Evolutionary conservation across 108 stramenopile species (phyloP).

Genomic region (Aureococcus anophagefferens): DNA sequence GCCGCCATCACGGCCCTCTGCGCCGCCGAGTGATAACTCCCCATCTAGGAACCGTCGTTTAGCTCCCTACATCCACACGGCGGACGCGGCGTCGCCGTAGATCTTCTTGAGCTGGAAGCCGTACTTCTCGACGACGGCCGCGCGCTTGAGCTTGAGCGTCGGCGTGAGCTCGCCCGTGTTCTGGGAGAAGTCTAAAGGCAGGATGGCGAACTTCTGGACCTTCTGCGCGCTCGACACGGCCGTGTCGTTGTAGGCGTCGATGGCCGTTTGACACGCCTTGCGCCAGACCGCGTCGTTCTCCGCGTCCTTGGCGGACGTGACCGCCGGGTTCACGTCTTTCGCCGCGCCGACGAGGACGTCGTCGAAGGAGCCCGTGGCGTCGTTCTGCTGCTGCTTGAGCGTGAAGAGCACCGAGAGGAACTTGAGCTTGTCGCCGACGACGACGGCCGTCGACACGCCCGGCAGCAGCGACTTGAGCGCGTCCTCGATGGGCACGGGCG

Average conservation of each 20-base stretch:
- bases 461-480: conserved; percentile 40
- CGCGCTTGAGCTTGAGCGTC: conserved; percentile 68
- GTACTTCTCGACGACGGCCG: conserved; percentile 53
- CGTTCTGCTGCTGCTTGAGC: conserved; percentile 12
- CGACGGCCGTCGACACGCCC: conserved; percentile 40
- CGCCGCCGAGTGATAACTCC: too few relatives aligned
- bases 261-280: not conserved
- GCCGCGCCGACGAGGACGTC: not conserved
- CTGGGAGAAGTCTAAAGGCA: conserved; percentile 51
- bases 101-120: conserved; percentile 32
- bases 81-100: conserved; percentile 8
- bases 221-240: conserved; percentile 60
- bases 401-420: conserved; percentile 38
- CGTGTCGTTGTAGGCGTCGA: conserved; percentile 5
- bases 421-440: conserved; percentile 47
- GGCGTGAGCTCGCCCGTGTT: conserved; percentile 63
- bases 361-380: not conserved
- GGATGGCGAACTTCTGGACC: conserved; percentile 47
- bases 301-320: not conserved
- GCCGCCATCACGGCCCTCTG: too few relatives aligned
- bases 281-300: not conserved
- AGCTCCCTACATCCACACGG: too few relatives aligned
- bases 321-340: not conserved
- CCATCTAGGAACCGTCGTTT: too few relatives aligned
- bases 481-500: conserved; percentile 49